Conservation (phyloP, 2,329 filamentous ascomycete genomes). For the Graphiopsis chlorocephala region DNA sequence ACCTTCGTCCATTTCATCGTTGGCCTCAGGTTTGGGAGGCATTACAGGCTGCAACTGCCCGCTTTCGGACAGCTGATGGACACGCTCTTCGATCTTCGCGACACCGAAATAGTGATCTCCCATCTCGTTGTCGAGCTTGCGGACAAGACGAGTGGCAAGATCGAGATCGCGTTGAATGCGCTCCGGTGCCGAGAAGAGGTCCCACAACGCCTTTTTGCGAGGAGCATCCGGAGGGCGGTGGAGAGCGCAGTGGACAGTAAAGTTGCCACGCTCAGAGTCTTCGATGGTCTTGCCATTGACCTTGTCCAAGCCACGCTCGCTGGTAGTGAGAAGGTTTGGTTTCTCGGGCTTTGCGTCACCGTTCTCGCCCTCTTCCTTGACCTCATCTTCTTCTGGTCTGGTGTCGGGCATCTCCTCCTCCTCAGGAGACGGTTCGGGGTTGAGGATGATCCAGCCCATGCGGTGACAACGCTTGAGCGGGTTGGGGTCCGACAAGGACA, state of each 20-base stretch:
- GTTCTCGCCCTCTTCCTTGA: constrained; percentile 49
- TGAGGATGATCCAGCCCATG: constrained; percentile 97
- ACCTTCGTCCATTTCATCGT: constrained; percentile 60
- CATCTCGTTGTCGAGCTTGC: constrained; percentile 81
- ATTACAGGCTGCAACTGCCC: constrained; percentile 71
- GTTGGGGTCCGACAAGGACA: constrained; percentile 94
- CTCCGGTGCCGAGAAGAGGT: constrained; percentile 91
- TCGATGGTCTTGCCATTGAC: constrained; percentile 97
- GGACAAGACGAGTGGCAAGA: constrained; percentile 76
- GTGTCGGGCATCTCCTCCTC: constrained; percentile 65
- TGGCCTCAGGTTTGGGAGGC: constrained; percentile 52
- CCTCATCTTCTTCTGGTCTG: constrained; percentile 58
- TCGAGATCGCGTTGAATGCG: constrained; percentile 86
- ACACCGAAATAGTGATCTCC: constrained; percentile 74
- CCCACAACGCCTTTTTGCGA: constrained; percentile 94
- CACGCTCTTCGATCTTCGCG: constrained; percentile 78
- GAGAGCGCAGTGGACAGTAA: constrained; percentile 94
- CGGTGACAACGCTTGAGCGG: constrained; percentile 95
- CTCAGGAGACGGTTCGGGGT: constrained; percentile 69
- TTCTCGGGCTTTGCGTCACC: constrained; percentile 15
- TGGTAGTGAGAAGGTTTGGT: constrained; percentile 18
- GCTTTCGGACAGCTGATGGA: constrained; percentile 73
- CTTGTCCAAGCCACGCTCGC: constrained; percentile 82
- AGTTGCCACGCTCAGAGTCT: constrained; percentile 81
- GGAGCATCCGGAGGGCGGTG: constrained; percentile 84